phyloP scores from a whole-genome alignment of 129 eudicot genomes.

The Chrysanthemum seticuspe region DNA sequence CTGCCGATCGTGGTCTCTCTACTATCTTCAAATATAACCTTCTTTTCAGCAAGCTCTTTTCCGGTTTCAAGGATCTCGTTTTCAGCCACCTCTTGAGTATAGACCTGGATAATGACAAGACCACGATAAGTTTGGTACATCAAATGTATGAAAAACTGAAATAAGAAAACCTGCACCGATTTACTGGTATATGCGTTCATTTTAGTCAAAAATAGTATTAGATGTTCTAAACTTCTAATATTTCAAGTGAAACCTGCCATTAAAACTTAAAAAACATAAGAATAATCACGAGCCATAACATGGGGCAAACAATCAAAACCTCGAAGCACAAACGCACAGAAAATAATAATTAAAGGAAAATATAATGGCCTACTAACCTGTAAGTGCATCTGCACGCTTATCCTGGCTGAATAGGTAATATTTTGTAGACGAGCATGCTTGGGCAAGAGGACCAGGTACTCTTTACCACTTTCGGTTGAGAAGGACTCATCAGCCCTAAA shows the following conservation, averaged over 20 bases:
- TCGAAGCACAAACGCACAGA: neutral
- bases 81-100: constrained; percentile 44
- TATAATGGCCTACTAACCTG: constrained; percentile 43
- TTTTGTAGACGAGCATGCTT: constrained; percentile 94
- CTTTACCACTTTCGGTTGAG: constrained; percentile 50
- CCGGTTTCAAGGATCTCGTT: constrained; percentile 60
- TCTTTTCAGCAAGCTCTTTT: constrained; percentile 45
- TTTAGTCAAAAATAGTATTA: neutral
- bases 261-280: too few relatives aligned
- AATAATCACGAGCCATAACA: neutral
- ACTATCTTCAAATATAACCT: constrained; percentile 32
- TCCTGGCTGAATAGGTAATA: constrained; percentile 85
- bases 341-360: neutral
- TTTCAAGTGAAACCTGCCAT: neutral
- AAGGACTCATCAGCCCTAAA: constrained; percentile 74
- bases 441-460: constrained; percentile 51
- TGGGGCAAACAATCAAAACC: constrained; percentile 1
- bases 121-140: neutral
- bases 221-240: neutral
- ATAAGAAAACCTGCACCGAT: constrained; percentile 6
- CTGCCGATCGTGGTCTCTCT: constrained; percentile 61
- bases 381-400: constrained; percentile 55
- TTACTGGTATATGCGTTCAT: neutral
- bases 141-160: neutral
- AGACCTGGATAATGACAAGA: constrained; percentile 47